Conservation (phyloP, 306 rosid species). For the Ochetophila trinervis region DNA sequence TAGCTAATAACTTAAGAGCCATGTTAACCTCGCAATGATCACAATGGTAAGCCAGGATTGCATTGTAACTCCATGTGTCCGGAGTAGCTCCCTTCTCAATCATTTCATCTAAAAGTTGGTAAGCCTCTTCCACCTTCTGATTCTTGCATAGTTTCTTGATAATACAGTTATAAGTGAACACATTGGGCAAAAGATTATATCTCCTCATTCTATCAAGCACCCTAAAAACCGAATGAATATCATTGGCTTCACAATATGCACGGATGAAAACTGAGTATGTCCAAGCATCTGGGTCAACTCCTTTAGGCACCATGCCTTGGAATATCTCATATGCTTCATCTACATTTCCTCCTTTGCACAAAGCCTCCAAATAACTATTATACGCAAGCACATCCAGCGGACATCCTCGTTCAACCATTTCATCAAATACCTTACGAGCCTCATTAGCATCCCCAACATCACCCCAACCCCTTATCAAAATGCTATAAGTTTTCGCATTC, state of each 20-base stretch:
- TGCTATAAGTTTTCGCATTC: conserved; percentile 57
- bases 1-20: conserved; percentile 58
- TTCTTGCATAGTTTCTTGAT: conserved; percentile 79
- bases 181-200: conserved; percentile 54
- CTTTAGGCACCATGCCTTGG: conserved; percentile 45
- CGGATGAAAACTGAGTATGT: conserved; percentile 72
- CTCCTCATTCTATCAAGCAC: conserved; percentile 71
- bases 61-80: conserved; percentile 78
- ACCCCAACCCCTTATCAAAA: conserved; percentile 82
- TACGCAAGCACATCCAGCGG: conserved; percentile 63
- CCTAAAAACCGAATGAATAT: conserved; percentile 62
- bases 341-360: conserved; percentile 63
- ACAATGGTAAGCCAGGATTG: conserved; percentile 82
- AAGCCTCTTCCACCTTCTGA: conserved; percentile 78
- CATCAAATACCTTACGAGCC: conserved; percentile 65
- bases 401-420: conserved; percentile 65
- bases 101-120: conserved; percentile 81
- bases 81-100: conserved; percentile 58
- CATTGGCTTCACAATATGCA: conserved; percentile 53
- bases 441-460: conserved; percentile 51
- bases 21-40: conserved; percentile 68
- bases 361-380: conserved; percentile 59
- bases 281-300: conserved; percentile 61
- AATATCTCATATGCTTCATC: conserved; percentile 61
- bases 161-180: conserved; percentile 67